These are phyloP conservation scores for Vitis rotundifolia DNA, from an alignment of 164 flowering plant genomes.

Conservation along the genomic window DNA sequence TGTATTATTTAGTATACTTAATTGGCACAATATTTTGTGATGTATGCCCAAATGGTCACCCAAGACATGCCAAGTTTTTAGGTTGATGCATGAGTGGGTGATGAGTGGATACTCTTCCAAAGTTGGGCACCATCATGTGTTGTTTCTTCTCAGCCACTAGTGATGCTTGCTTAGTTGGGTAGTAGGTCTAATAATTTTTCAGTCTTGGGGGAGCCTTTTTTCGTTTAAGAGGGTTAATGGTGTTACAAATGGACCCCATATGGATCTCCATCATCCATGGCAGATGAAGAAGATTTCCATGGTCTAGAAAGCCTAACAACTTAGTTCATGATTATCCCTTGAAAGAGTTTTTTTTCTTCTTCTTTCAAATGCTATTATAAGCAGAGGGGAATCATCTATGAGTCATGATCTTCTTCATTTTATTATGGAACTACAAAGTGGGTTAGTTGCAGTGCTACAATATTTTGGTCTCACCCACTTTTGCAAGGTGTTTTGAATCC, in stretches of 20 bases:
- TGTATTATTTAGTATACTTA: constrained; percentile 4
- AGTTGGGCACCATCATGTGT: constrained; percentile 17
- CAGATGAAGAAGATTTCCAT: constrained; percentile 1
- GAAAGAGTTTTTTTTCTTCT: not conserved
- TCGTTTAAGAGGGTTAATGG: not conserved
- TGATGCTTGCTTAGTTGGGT: constrained; percentile 6
- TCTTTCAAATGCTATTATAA: not conserved
- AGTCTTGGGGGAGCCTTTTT: not conserved
- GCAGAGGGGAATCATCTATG: not conserved
- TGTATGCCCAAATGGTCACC: not conserved
- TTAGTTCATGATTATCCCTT: constrained; percentile 9
- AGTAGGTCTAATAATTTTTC: constrained; percentile 8
- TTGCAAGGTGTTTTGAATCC: too few relatives aligned
- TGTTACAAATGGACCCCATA: not conserved
- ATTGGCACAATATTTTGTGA: not conserved
- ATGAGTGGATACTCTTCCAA: constrained; percentile 1
- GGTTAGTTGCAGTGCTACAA: not conserved
- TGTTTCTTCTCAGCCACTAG: constrained; percentile 8
- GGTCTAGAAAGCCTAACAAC: not conserved
- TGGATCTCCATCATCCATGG: not conserved
- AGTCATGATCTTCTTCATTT: not conserved
- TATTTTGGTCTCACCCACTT: too few relatives aligned
- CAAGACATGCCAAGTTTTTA: not conserved
- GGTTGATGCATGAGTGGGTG: constrained; percentile 16
- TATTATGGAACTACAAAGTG: not conserved